Percentiles rank a stretch among this genome's conserved stretches.
phyloP scores from a whole-genome alignment of 768 basidiomycete species.

The Termitomyces sp. region DNA sequence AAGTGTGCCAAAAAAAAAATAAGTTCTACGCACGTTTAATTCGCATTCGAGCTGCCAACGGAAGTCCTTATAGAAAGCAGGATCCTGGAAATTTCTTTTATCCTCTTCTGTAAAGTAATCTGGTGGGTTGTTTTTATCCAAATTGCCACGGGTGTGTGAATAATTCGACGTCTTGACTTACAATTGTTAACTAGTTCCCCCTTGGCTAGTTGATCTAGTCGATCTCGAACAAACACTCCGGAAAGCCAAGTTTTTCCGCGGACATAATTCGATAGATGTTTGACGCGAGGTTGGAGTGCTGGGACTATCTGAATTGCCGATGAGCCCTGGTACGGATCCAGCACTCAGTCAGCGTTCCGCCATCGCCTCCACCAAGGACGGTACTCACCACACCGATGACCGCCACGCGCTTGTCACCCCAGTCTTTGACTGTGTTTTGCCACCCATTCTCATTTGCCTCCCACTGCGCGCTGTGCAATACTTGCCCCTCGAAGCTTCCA shows the following conservation, averaged over 20 bases:
- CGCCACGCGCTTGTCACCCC: slow-evolving; percentile 51
- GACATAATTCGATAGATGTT: slow-evolving; percentile 50
- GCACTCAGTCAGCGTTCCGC: neutral
- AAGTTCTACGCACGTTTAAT: slow-evolving; percentile 44
- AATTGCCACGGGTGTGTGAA: neutral
- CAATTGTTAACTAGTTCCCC: slow-evolving; percentile 41
- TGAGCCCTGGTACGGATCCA: slow-evolving; percentile 44
- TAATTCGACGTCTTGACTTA: slow-evolving; percentile 16
- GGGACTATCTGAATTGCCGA: slow-evolving; percentile 61
- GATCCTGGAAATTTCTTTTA: slow-evolving; percentile 45
- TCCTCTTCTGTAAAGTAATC: slow-evolving; percentile 51
- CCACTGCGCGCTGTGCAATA: slow-evolving; percentile 67
- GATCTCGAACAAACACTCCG: slow-evolving; percentile 37
- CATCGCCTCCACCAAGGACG: neutral
- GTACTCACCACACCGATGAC: slow-evolving; percentile 56
- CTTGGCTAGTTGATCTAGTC: slow-evolving; percentile 33
- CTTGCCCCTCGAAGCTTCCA: slow-evolving; percentile 48
- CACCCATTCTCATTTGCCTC: slow-evolving; percentile 33
- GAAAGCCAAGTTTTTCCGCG: slow-evolving; percentile 59
- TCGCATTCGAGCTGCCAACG: slow-evolving; percentile 43
- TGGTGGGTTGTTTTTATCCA: slow-evolving; percentile 12
- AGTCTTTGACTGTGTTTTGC: slow-evolving; percentile 42
- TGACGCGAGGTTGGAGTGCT: slow-evolving; percentile 49
- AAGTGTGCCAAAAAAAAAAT: neutral
- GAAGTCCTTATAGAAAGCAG: slow-evolving; percentile 43